A percentile compares a stretch with the other conserved stretches of the same genome.
These are phyloP conservation scores for Conticribra guillardii DNA, from an alignment of 108 stramenopile genomes.

Conservation along the genomic window DNA sequence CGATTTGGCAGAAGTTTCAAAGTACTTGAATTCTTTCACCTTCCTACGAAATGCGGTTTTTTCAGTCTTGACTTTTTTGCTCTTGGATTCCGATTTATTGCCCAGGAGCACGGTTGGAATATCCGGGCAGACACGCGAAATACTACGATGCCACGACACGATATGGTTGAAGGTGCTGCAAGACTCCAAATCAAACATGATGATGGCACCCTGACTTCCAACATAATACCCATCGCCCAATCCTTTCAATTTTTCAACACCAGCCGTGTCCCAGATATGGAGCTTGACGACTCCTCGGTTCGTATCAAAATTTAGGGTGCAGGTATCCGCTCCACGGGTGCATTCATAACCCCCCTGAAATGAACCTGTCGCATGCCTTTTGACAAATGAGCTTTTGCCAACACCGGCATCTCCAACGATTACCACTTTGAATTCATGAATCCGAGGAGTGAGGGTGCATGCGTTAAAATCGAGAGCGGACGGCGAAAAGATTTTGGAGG, in stretches of 20 bases:
- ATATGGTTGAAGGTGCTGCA: slow-evolving; percentile 86
- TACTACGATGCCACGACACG: slow-evolving; percentile 82
- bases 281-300: slow-evolving; percentile 84
- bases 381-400: slow-evolving; percentile 93
- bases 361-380: slow-evolving; percentile 80
- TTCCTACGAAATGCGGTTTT: slow-evolving; percentile 87
- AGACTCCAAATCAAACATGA: slow-evolving; percentile 75
- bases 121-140: slow-evolving; percentile 84
- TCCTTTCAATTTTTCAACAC: slow-evolving; percentile 59
- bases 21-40: slow-evolving; percentile 83
- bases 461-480: background rate
- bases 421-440: slow-evolving; percentile 82
- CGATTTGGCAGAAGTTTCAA: slow-evolving; percentile 85
- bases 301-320: slow-evolving; percentile 79
- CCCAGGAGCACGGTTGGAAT: slow-evolving; percentile 87
- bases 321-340: slow-evolving; percentile 62
- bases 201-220: slow-evolving; percentile 85
- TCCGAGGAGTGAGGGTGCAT: background rate
- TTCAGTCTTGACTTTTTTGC: slow-evolving; percentile 76
- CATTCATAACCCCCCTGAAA: slow-evolving; percentile 84
- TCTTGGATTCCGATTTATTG: slow-evolving; percentile 90
- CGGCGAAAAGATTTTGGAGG: background rate
- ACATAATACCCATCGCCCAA: slow-evolving; percentile 79
- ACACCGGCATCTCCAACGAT: slow-evolving; percentile 95
- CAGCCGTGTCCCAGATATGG: slow-evolving; percentile 92